Evolutionary conservation across 768 basidiomycete genomes (phyloP).

Genomic region (Paxillus involutus): DNA sequence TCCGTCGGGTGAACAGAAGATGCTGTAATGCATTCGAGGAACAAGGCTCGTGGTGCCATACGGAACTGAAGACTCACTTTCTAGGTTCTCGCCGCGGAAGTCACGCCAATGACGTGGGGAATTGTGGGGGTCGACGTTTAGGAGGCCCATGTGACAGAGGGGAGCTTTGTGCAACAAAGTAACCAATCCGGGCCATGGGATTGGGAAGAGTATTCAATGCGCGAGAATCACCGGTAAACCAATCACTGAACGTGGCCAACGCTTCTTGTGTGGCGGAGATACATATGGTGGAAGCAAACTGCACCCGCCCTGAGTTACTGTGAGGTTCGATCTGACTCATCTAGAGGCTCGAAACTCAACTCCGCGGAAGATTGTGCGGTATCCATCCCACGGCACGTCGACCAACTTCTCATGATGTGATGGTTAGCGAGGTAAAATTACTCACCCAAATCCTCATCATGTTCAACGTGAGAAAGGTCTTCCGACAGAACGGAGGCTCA

Average conservation of each 20-base stretch:
- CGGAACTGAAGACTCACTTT: not conserved
- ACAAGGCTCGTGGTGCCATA: not conserved
- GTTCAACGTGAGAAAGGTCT: not conserved
- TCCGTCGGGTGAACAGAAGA: slow-evolving; percentile 23
- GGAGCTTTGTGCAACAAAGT: not conserved
- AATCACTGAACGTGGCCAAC: not conserved
- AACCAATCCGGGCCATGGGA: not conserved
- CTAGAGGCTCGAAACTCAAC: slow-evolving; percentile 11
- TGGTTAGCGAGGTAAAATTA: not conserved
- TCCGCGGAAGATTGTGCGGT: slow-evolving; percentile 30
- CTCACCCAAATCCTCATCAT: not conserved
- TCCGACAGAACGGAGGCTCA: not conserved
- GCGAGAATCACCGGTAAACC: slow-evolving; percentile 5
- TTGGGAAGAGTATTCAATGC: not conserved
- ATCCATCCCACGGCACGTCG: slow-evolving; percentile 31
- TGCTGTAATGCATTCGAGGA: slow-evolving; percentile 6
- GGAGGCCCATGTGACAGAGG: slow-evolving; percentile 8
- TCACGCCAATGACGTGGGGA: slow-evolving; percentile 21
- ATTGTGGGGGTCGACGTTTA: slow-evolving; percentile 19
- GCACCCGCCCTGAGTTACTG: slow-evolving; percentile 9
- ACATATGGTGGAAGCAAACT: slow-evolving; percentile 19
- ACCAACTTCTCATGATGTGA: slow-evolving; percentile 11
- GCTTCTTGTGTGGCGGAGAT: slow-evolving; percentile 17
- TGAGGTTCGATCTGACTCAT: slow-evolving; percentile 2
- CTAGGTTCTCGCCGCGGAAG: slow-evolving; percentile 7